These are phyloP conservation scores for Aaosphaeria arxii DNA, from an alignment of 2,329 filamentous ascomycete genomes.

Conservation along the genomic window DNA sequence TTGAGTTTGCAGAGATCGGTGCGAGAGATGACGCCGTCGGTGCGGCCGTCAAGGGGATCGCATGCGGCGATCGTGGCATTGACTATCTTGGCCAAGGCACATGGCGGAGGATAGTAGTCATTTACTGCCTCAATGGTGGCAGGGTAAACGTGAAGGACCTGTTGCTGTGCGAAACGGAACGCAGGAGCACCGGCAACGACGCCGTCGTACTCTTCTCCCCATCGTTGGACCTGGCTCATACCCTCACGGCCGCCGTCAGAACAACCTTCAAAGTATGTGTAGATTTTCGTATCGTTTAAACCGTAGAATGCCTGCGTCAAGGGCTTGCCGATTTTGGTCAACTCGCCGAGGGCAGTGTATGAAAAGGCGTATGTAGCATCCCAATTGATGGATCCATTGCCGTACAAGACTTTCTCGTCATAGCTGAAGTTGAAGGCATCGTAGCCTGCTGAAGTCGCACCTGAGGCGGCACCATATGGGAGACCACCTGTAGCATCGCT, in stretches of 20 bases:
- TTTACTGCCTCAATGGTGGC: constrained; percentile 39
- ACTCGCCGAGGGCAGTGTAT: constrained; percentile 53
- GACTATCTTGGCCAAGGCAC: constrained; percentile 49
- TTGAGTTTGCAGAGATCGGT: constrained; percentile 46
- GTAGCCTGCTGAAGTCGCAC: constrained; percentile 52
- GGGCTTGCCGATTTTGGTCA: constrained; percentile 48
- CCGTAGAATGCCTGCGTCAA: constrained; percentile 42
- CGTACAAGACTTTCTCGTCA: constrained; percentile 27
- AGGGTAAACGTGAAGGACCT: constrained; percentile 41
- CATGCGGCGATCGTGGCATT: constrained; percentile 54
- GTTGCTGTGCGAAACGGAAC: constrained; percentile 44
- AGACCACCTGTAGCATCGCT: constrained; percentile 41
- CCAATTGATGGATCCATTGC: constrained; percentile 54
- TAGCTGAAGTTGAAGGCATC: constrained; percentile 44
- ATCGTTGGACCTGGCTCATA: constrained; percentile 50
- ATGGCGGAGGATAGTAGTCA: constrained; percentile 41
- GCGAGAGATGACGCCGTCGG: constrained; percentile 52
- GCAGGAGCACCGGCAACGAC: constrained; percentile 42
- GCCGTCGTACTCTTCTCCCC: constrained; percentile 46
- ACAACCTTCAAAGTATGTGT: constrained; percentile 53
- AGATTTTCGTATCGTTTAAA: constrained; percentile 23
- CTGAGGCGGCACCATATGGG: constrained; percentile 47
- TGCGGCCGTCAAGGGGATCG: constrained; percentile 52
- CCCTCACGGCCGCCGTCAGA: constrained; percentile 52
- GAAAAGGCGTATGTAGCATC: constrained; percentile 50